A percentile compares a stretch with the other conserved stretches of the same genome.
Conservation (phyloP, 2,329 filamentous ascomycete genomes). For the Xylariaceae sp. region DNA sequence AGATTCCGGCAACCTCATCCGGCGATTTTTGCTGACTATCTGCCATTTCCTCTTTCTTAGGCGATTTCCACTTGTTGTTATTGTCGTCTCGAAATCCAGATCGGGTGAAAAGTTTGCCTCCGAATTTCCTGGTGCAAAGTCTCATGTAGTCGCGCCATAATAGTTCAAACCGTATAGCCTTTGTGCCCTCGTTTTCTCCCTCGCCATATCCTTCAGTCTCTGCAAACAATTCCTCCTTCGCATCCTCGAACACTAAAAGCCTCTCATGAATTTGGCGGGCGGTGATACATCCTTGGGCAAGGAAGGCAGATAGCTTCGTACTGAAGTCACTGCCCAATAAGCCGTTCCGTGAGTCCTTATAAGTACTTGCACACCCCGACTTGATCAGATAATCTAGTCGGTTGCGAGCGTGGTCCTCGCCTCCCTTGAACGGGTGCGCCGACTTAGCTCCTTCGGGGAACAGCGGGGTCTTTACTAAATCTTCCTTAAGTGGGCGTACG, state of each 20-base stretch:
- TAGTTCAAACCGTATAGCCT: constrained; percentile 70
- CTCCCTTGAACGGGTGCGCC: constrained; percentile 69
- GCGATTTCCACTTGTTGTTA: constrained; percentile 53
- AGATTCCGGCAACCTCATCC: constrained; percentile 48
- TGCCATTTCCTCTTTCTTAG: constrained; percentile 35
- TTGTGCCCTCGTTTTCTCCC: constrained; percentile 74
- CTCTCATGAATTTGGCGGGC: constrained; percentile 71
- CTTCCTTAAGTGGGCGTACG: constrained; percentile 57
- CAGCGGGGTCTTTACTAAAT: constrained; percentile 53
- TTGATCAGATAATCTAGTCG: constrained; percentile 64
- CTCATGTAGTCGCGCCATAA: constrained; percentile 84
- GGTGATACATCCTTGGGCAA: constrained; percentile 73
- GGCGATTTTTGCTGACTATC: constrained; percentile 44
- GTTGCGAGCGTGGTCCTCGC: constrained; percentile 61
- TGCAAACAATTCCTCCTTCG: constrained; percentile 45
- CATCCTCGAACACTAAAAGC: constrained; percentile 72
- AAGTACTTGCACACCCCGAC: constrained; percentile 62
- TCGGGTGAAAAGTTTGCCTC: constrained; percentile 63
- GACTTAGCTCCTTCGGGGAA: constrained; percentile 57
- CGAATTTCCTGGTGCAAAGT: constrained; percentile 72
- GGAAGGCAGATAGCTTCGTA: constrained; percentile 74
- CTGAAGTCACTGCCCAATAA: constrained; percentile 71
- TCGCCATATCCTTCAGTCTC: constrained; percentile 61
- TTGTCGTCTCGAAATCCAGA: constrained; percentile 62
- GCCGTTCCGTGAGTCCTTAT: constrained; percentile 73